Evolutionary conservation across 2,329 filamentous ascomycete genomes (phyloP).

Genomic region (Paecilomyces variotii): DNA sequence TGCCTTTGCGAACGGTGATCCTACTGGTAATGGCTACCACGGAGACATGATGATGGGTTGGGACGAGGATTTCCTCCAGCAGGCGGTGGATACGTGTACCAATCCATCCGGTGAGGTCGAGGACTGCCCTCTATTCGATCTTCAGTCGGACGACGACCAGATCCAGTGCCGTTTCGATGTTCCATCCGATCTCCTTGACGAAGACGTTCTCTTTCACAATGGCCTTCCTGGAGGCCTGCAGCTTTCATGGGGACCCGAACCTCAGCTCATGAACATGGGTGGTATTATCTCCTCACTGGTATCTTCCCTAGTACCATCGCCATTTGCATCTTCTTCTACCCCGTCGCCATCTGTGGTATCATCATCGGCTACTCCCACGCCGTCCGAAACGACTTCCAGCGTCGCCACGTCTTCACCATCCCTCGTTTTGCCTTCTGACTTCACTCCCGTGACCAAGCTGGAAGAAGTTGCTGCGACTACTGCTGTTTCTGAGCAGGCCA

Average conservation of each 20-base stretch:
- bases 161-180: constrained; percentile 55
- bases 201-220: constrained; percentile 52
- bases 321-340: constrained; percentile 1
- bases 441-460: constrained; percentile 16
- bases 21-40: constrained; percentile 66
- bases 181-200: constrained; percentile 47
- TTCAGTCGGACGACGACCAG: constrained; percentile 53
- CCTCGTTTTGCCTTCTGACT: constrained; percentile 2
- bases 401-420: neutral
- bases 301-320: too few relatives aligned
- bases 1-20: constrained; percentile 69
- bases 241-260: constrained; percentile 30
- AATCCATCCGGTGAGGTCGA: constrained; percentile 58
- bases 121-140: constrained; percentile 68
- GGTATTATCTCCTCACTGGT: neutral
- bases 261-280: neutral
- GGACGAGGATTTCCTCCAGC: constrained; percentile 60
- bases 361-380: constrained; percentile 4
- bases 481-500: neutral
- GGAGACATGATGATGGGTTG: constrained; percentile 77
- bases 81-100: constrained; percentile 68
- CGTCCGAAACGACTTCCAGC: neutral
- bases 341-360: constrained; percentile 2
- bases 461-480: constrained; percentile 3
- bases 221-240: constrained; percentile 59